Evolutionary conservation across 2,329 filamentous ascomycete genomes (phyloP).

Genomic region (Pezicula rhizophila): DNA sequence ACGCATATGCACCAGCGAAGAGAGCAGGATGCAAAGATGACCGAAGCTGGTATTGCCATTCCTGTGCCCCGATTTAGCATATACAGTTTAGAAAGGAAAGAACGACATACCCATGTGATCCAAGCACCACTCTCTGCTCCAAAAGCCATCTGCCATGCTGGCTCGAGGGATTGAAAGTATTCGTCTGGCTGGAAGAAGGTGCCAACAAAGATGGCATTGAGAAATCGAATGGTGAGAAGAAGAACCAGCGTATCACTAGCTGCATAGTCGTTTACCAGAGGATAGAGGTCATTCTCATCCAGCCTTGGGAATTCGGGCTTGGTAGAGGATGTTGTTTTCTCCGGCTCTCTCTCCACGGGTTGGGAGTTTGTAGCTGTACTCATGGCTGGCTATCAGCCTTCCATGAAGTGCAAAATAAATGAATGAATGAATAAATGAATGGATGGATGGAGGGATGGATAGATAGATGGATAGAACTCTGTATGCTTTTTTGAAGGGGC

Average conservation of each 20-base stretch:
- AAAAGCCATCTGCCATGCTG: conserved; percentile 86
- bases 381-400: too few species aligned
- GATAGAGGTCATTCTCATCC: conserved; percentile 15
- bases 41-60: conserved; percentile 84
- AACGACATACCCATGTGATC: conserved; percentile 79
- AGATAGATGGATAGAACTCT: too few species aligned
- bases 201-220: conserved; percentile 70
- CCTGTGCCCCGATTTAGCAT: conserved; percentile 45
- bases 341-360: too few species aligned
- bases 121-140: conserved; percentile 72
- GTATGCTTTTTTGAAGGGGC: too few species aligned
- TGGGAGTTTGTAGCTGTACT: too few species aligned
- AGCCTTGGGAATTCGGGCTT: neutral
- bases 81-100: neutral
- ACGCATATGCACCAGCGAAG: conserved; percentile 70
- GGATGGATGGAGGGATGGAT: too few species aligned
- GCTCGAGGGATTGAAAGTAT: conserved; percentile 92
- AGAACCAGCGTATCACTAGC: conserved; percentile 22
- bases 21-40: conserved; percentile 87
- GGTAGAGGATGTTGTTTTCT: neutral
- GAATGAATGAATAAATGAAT: too few species aligned
- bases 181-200: conserved; percentile 99
- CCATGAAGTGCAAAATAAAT: too few species aligned
- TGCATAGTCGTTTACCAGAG: conserved; percentile 22
- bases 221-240: conserved; percentile 63